These are phyloP conservation scores for Mortierella sp. DNA, from an alignment of 371 early-diverging fungal species.

Conservation along the genomic window DNA sequence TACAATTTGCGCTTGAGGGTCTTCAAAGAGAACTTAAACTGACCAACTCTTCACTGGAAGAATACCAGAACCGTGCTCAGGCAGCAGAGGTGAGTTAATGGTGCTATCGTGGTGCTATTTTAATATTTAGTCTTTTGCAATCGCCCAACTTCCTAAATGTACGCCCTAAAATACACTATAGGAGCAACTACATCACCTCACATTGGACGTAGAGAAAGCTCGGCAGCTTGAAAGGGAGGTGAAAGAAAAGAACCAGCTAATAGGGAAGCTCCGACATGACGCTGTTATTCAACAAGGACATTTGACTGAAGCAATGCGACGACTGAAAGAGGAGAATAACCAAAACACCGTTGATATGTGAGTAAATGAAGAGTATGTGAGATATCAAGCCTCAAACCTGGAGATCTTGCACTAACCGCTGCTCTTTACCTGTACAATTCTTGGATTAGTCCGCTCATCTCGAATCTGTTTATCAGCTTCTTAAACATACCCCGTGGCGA, in stretches of 20 bases:
- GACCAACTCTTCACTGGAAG: slow-evolving; percentile 66
- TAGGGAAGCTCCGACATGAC: slow-evolving; percentile 88
- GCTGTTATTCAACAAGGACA: slow-evolving; percentile 89
- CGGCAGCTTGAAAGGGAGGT: slow-evolving; percentile 79
- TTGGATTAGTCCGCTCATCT: slow-evolving; percentile 78
- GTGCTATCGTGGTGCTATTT: background rate
- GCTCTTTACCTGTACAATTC: background rate
- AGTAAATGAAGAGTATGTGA: background rate
- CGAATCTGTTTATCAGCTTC: slow-evolving; percentile 89
- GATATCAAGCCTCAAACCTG: background rate
- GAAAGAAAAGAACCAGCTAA: slow-evolving; percentile 77
- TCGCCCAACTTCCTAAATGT: background rate
- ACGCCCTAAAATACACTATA: slow-evolving; percentile 23
- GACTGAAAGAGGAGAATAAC: slow-evolving; percentile 80
- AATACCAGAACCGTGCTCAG: slow-evolving; percentile 70
- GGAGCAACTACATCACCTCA: slow-evolving; percentile 66
- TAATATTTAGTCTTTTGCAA: background rate
- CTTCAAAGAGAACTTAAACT: slow-evolving; percentile 70
- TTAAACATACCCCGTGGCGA: slow-evolving; percentile 88
- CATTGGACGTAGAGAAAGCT: slow-evolving; percentile 69
- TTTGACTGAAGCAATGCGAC: slow-evolving; percentile 87
- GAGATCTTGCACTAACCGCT: background rate
- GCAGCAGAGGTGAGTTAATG: slow-evolving; percentile 68
- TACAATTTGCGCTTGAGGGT: slow-evolving; percentile 81
- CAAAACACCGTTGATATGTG: slow-evolving; percentile 85